Conservation (phyloP, 1,284 basidiomycete genomes). For the Dichomitus squalens region DNA sequence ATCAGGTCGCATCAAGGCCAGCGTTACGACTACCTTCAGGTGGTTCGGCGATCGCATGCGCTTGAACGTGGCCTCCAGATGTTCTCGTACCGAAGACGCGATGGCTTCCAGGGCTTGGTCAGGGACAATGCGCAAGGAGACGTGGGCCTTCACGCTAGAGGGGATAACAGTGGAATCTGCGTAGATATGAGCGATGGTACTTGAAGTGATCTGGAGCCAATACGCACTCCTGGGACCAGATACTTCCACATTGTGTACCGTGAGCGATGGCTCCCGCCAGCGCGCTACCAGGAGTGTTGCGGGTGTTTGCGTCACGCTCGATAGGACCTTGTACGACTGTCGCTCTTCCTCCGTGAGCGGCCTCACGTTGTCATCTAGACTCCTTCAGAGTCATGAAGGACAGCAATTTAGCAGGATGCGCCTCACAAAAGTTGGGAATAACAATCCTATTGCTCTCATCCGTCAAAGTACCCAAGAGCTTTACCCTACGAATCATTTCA, state of each 20-base stretch:
- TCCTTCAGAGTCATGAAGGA: background rate
- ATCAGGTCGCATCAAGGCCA: background rate
- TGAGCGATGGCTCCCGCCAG: conserved; percentile 81
- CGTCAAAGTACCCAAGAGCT: conserved; percentile 75
- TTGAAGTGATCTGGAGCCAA: background rate
- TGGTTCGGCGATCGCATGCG: conserved; percentile 69
- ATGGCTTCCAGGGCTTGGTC: conserved; percentile 85
- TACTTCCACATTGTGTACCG: conserved; percentile 70
- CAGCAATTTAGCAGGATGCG: conserved; percentile 1
- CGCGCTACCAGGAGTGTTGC: conserved; percentile 70
- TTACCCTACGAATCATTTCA: conserved; percentile 55
- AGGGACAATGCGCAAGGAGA: conserved; percentile 91
- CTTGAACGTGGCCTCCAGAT: conserved; percentile 66
- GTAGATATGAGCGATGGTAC: background rate
- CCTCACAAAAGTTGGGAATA: conserved; percentile 85
- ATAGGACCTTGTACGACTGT: conserved; percentile 67
- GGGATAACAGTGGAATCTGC: conserved; percentile 88
- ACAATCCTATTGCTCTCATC: conserved; percentile 61
- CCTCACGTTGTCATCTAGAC: conserved; percentile 74
- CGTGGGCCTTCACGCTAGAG: conserved; percentile 74
- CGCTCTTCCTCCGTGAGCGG: conserved; percentile 68
- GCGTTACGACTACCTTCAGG: conserved; percentile 53
- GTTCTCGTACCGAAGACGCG: conserved; percentile 58
- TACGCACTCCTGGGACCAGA: conserved; percentile 71
- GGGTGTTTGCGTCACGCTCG: conserved; percentile 66